These are phyloP conservation scores for Monosporascus cannonballus DNA, from an alignment of 2,329 filamentous ascomycete species.

Conservation along the genomic window DNA sequence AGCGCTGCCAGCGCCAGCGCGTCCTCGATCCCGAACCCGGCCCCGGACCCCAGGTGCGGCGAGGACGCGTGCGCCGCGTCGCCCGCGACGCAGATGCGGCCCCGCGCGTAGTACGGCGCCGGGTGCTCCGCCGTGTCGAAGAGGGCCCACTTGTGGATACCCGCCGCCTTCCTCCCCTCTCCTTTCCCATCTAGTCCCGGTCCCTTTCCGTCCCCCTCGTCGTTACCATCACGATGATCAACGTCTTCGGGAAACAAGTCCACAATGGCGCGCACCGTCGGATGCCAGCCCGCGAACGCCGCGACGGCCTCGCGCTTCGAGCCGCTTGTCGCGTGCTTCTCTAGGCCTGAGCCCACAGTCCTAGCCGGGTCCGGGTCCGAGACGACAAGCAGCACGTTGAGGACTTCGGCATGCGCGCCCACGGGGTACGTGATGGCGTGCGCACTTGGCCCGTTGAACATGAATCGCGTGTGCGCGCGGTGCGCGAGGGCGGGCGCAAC, in stretches of 20 bases:
- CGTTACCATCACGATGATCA: background rate
- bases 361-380: conserved; percentile 33
- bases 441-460: conserved; percentile 50
- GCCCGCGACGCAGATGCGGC: conserved; percentile 42
- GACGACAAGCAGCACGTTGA: conserved; percentile 50
- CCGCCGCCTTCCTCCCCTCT: too few species aligned
- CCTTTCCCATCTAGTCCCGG: too few species aligned
- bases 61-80: conserved; percentile 52
- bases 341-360: background rate
- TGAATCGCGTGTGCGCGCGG: conserved; percentile 41
- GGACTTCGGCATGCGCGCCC: conserved; percentile 39
- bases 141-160: conserved; percentile 47
- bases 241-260: conserved; percentile 36
- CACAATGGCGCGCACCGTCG: conserved; percentile 29
- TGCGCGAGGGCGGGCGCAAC: conserved; percentile 44
- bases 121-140: conserved; percentile 45
- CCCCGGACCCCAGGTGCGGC: conserved; percentile 50
- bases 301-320: conserved; percentile 32
- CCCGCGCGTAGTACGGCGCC: conserved; percentile 36
- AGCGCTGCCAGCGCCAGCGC: conserved; percentile 36
- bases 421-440: conserved; percentile 60
- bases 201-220: conserved; percentile 3
- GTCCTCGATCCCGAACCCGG: conserved; percentile 51
- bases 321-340: conserved; percentile 28
- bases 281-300: conserved; percentile 37